Base-by-base conservation (phyloP, 1,284 basidiomycete genomes). In the Somion occarium region DNA sequence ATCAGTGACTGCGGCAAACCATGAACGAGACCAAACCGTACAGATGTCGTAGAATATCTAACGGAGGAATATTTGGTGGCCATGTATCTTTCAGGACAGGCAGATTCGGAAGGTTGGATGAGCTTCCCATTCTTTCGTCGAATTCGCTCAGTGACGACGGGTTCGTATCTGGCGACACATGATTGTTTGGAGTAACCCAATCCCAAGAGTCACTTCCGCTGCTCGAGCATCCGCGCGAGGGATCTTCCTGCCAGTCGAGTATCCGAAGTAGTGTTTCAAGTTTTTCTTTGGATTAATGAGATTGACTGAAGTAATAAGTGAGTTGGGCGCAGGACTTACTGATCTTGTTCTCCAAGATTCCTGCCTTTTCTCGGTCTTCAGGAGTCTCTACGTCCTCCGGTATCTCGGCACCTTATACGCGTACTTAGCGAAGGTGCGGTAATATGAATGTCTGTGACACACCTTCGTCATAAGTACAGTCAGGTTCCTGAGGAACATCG, bases 31-130 rank as follows among this genome's bases (percentile, higher is more conserved):
- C n/a, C 15, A 38, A 5, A 46, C 61, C 79, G 61, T 56, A 83
- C 84, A 86, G 64, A 59, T 85, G 81, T 38, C 76, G 73, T 7
- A 85, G 64, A 39, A 85, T 65, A 39, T 79, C 78, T 9, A 78
- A 75, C 38, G 69, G 66, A 25, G 85, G 85, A 20, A 88, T 70
- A 48, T 78, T 68, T 18, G 65, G 64, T 1, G 85, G 82, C 56
- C 56, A 58, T 9, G 54, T 46, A 80, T 41, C 20, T 15, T 41
- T 7, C 83, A 86, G n/a, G n/a, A n/a, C n/a, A n/a, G n/a, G n/a
- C n/a, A n/a, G n/a, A n/a, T n/a, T n/a, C n/a, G n/a, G n/a, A n/a
- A n/a, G n/a, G n/a, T n/a, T n/a, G n/a, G n/a, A n/a, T n/a, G n/a
- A n/a, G n/a, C n/a, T n/a, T n/a, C n/a, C n/a, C n/a, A n/a, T n/a